A percentile compares a stretch with the other conserved stretches of the same genome.
phyloP scores from a whole-genome alignment of 2,329 filamentous ascomycete species.

The Polychaeton citri region DNA sequence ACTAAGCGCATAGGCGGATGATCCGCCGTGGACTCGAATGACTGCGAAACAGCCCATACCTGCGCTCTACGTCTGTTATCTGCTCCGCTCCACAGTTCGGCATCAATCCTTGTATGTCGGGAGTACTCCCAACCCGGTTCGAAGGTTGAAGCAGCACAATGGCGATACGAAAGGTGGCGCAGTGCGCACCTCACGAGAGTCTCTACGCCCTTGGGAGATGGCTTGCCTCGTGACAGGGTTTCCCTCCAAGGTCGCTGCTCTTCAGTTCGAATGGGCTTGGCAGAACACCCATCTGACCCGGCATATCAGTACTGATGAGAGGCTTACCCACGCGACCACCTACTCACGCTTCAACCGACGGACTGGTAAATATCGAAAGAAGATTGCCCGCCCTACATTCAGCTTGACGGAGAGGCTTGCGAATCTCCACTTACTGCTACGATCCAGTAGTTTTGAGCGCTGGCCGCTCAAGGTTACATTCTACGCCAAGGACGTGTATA shows the following conservation, averaged over 20 bases:
- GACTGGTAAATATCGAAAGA: slow-evolving; percentile 29
- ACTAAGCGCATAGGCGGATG: too few species aligned
- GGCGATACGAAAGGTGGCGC: slow-evolving; percentile 72
- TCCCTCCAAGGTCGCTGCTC: slow-evolving; percentile 68
- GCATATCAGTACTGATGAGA: slow-evolving; percentile 55
- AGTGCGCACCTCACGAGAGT: slow-evolving; percentile 53
- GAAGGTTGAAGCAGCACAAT: slow-evolving; percentile 85
- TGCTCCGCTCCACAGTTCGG: slow-evolving; percentile 69
- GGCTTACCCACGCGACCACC: slow-evolving; percentile 38
- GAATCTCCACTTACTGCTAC: slow-evolving; percentile 68
- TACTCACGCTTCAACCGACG: slow-evolving; percentile 22
- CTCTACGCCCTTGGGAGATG: slow-evolving; percentile 81
- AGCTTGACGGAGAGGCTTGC: slow-evolving; percentile 58
- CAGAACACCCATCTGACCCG: slow-evolving; percentile 70
- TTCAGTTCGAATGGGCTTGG: slow-evolving; percentile 97
- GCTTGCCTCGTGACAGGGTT: slow-evolving; percentile 77
- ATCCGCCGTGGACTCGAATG: too few species aligned
- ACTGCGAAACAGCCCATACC: slow-evolving; percentile 44
- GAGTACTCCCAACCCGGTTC: slow-evolving; percentile 75
- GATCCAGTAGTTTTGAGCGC: slow-evolving; percentile 62
- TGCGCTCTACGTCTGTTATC: slow-evolving; percentile 84
- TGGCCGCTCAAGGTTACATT: slow-evolving; percentile 79
- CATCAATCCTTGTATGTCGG: slow-evolving; percentile 71
- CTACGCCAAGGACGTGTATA: slow-evolving; percentile 56
- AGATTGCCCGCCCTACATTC: slow-evolving; percentile 43